phyloP scores from a whole-genome alignment of 345 rosid genomes.

The Clausena lansium region DNA sequence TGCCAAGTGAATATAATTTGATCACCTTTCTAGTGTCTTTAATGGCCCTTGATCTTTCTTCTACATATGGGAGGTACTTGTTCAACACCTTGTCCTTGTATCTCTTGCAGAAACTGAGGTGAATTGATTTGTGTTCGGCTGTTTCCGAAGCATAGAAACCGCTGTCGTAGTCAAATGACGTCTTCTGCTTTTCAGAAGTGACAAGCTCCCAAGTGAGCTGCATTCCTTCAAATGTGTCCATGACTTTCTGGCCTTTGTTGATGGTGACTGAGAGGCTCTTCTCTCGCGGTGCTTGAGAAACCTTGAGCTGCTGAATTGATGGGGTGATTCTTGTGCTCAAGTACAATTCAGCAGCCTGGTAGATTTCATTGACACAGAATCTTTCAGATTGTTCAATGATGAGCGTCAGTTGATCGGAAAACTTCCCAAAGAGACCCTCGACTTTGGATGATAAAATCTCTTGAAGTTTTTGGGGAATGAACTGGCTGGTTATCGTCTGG shows the following conservation, averaged over 20 bases:
- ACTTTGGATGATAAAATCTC: background rate
- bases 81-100: conserved; percentile 16
- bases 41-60: conserved; percentile 19
- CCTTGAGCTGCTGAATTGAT: conserved; percentile 6
- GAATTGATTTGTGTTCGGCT: conserved; percentile 4
- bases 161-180: background rate
- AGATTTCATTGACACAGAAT: conserved; percentile 8
- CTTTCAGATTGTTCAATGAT: conserved; percentile 16
- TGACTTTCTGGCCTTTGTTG: conserved; percentile 21
- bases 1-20: conserved; percentile 15
- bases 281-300: conserved; percentile 8
- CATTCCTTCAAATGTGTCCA: conserved; percentile 24
- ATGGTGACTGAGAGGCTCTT: conserved; percentile 16
- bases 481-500: background rate
- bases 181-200: conserved; percentile 10
- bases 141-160: background rate
- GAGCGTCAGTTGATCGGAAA: conserved; percentile 6
- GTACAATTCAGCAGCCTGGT: conserved; percentile 14
- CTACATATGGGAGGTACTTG: conserved; percentile 16
- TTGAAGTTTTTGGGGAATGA: background rate
- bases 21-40: conserved; percentile 14
- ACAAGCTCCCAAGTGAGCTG: conserved; percentile 25
- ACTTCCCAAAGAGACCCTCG: background rate
- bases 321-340: conserved; percentile 15
- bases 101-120: conserved; percentile 18